Base-by-base conservation (phyloP, 306 rosid species). In the Notholithocarpus densiflorus region DNA sequence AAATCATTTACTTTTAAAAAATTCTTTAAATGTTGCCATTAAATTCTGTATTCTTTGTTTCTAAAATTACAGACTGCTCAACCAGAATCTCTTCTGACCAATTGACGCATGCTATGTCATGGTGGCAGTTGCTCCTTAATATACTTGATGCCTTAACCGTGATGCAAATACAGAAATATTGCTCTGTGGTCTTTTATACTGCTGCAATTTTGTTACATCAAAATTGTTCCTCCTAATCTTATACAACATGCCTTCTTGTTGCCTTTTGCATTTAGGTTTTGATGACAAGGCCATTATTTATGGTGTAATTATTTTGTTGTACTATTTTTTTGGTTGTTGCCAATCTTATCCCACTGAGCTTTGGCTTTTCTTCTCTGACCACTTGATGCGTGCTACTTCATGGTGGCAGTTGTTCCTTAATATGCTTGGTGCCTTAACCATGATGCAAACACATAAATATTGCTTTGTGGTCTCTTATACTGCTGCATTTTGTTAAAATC, bases 271-370 rank as follows among this genome's bases (percentile, higher is more conserved):
- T 11, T 59, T 21, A 59, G 32, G 65, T 13, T 62, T 13, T 62
- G 29, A 5, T 27, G 69, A 32, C 37, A 26, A 13, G 40, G 69
- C 19, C 23, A 70, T 27, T 52, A 5, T 23, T 57, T 59, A 10
- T 77, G 29, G 40, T 48, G 40, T 23, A 40, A 12, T 14, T 21
- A 48, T 66, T 68, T 66, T 31, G 73, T 59, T 75, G 18, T 72
- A 48, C 57, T 66, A 64, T 70, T 79, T 65, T 37, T 75, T 60
- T 80, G 57, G 48, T 14, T 73, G 66, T 62, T 75, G 37, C 69
- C 21, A 10, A 21, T 52, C 55, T 78, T 53, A 45, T 60, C 20
- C 52, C 19, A 59, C 19, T 26, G 29, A 76, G 64, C 59, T 65
- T 56, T 23, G 55, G 27, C 1, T 40, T 40, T 40, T 26, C 17